phyloP scores from a whole-genome alignment of 805 yeast genomes.

The Metschnikowia aberdeeniae region DNA sequence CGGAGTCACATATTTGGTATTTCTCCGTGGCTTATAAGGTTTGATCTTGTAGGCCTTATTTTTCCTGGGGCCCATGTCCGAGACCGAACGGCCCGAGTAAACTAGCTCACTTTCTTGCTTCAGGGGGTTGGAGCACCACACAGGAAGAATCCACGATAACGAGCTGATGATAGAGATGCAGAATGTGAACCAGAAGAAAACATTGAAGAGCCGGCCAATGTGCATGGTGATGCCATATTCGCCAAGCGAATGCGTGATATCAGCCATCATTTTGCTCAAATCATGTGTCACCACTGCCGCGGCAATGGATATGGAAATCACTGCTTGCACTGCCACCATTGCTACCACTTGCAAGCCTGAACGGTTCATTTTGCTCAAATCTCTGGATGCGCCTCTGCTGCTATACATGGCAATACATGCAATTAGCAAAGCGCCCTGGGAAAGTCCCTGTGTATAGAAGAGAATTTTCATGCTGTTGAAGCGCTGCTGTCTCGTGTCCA shows the following conservation, averaged over 20 bases:
- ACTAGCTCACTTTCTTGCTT: constrained; percentile 20
- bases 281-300: constrained; percentile 27
- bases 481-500: constrained; percentile 14
- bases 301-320: constrained; percentile 27
- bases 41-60: neutral
- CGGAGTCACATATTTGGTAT: neutral
- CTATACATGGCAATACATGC: constrained; percentile 35
- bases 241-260: constrained; percentile 24
- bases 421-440: constrained; percentile 28
- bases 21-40: constrained; percentile 6
- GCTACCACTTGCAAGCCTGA: constrained; percentile 36
- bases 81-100: neutral
- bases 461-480: constrained; percentile 26
- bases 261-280: constrained; percentile 19
- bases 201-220: constrained; percentile 41
- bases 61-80: neutral
- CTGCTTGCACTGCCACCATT: constrained; percentile 30
- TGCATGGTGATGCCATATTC: constrained; percentile 45
- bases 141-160: constrained; percentile 35
- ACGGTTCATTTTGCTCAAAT: constrained; percentile 30
- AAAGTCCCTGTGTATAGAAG: constrained; percentile 23
- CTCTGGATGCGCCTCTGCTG: constrained; percentile 28
- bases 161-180: constrained; percentile 21
- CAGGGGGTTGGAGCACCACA: constrained; percentile 52
- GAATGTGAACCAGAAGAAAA: constrained; percentile 37